Base-by-base conservation (phyloP, 2,329 filamentous ascomycete species). In the Emydomyces testavorans region DNA sequence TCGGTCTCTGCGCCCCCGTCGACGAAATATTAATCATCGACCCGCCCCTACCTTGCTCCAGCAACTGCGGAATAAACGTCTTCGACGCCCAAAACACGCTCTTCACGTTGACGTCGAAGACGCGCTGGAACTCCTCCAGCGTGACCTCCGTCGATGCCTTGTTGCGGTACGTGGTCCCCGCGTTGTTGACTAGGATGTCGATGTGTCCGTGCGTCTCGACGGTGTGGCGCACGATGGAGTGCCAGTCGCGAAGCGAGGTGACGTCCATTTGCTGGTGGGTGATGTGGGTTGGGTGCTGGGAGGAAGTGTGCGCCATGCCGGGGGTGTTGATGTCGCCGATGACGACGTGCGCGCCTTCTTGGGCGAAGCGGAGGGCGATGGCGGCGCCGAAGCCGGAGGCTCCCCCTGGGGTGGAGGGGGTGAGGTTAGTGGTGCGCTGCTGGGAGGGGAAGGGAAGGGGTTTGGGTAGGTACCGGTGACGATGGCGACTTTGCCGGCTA, bases 151-250 rank as follows among this genome's bases (percentile, higher is more conserved):
- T 46, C 1, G 68, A 67, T 0, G 67, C 65, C 61, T 68, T 68
- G 52, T 68, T 68, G 46, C 57, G 58, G 57, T 65, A 67, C 13
- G 58, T 59, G 13, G 61, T 67, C 10, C 71, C 71, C 6, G 70
- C 70, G 58, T 73, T 73, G 50, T 73, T 73, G 35, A 73, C 62
- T 41, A 73, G 53, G 13, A 70, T 60, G 56, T 72, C 66, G 44
- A 74, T 52, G 18, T 58, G 54, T 1, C 63, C 62, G 26, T 60
- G 59, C 35, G 57, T 58, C 3, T 57, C 43, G 21, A 69, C 55
- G 0, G 59, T 56, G 23, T 60, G 15, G 2, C 62, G 58, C n/a
- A 63, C 52, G 6, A 61, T 55, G 1, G 53, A 49, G 26, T 57
- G 58, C 66, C 65, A 68, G 38, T 66, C 63, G 1, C 50, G 49